Evolutionary conservation across 306 rosid species (phyloP).

Genomic region (Macrotyloma uniflorum): DNA sequence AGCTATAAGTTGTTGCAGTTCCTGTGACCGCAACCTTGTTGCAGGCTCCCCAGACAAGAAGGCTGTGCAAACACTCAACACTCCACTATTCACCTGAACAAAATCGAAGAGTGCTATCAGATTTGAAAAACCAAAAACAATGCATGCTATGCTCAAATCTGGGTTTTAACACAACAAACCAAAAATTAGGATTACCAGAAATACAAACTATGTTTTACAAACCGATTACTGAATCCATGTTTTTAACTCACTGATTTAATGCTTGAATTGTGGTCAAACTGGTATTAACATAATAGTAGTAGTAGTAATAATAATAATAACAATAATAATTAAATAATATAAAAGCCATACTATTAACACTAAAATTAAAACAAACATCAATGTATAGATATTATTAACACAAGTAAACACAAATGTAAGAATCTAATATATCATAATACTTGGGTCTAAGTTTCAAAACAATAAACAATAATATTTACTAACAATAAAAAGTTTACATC

Average conservation of each 20-base stretch:
- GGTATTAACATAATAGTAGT: too few relatives aligned
- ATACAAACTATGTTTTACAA: not conserved
- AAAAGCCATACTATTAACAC: too few relatives aligned
- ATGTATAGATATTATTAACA: not conserved
- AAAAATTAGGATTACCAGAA: not conserved
- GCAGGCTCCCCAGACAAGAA: slow-evolving; percentile 99
- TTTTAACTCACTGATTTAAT: too few relatives aligned
- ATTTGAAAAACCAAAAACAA: slow-evolving; percentile 1
- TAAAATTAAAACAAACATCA: not conserved
- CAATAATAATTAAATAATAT: too few relatives aligned
- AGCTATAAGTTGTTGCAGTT: slow-evolving; percentile 96
- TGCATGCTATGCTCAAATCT: not conserved
- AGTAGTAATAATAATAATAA: too few relatives aligned
- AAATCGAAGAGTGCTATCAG: slow-evolving; percentile 11
- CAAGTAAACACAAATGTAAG: not conserved
- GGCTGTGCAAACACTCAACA: slow-evolving; percentile 95
- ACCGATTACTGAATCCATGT: not conserved
- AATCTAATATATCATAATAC: not conserved
- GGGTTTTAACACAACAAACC: not conserved
- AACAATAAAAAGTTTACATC: not conserved
- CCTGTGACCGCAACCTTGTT: slow-evolving; percentile 91
- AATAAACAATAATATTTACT: not conserved
- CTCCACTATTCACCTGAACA: slow-evolving; percentile 95
- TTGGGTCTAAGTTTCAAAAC: not conserved
- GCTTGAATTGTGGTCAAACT: too few relatives aligned